These are phyloP conservation scores for Wilhelminamyces savonicus DNA, from an alignment of 805 yeast species.

Conservation along the genomic window DNA sequence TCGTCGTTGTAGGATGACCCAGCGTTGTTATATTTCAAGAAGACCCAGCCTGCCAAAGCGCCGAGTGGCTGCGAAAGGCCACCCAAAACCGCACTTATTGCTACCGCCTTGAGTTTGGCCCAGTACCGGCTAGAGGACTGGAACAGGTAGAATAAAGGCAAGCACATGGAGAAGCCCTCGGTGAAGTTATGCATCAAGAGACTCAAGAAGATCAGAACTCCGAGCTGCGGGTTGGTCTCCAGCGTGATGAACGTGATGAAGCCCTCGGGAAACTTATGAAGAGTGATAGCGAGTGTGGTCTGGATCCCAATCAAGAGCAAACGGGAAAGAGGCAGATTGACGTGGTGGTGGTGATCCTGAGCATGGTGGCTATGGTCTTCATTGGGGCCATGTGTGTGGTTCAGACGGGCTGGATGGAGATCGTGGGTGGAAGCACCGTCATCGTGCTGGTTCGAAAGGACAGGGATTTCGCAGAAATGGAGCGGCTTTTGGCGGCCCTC, in stretches of 20 bases:
- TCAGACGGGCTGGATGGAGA: neutral
- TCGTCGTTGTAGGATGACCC: constrained; percentile 9
- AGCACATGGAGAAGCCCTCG: constrained; percentile 91
- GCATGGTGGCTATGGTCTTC: constrained; percentile 1
- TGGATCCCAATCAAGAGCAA: constrained; percentile 85
- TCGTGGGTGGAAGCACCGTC: constrained; percentile 4
- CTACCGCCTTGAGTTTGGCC: constrained; percentile 50
- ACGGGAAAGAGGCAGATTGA: constrained; percentile 69
- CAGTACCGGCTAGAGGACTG: constrained; percentile 37
- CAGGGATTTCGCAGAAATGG: constrained; percentile 38
- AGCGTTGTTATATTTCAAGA: constrained; percentile 33
- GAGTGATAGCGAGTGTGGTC: constrained; percentile 77
- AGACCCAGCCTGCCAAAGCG: constrained; percentile 61
- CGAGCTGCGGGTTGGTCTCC: constrained; percentile 55
- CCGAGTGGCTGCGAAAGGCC: constrained; percentile 88
- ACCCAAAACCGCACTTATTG: constrained; percentile 64
- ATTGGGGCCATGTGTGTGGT: constrained; percentile 4
- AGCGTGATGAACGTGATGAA: constrained; percentile 80
- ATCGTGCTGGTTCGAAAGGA: constrained; percentile 9
- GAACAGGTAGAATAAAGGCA: constrained; percentile 80
- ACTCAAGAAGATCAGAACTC: constrained; percentile 76
- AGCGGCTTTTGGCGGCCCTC: too few species aligned
- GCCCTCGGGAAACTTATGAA: constrained; percentile 95
- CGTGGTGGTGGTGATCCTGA: constrained; percentile 69
- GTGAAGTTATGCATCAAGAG: constrained; percentile 84